Evolutionary conservation across 1,284 basidiomycete species (phyloP).

Genomic region (Lentinus polychrous): DNA sequence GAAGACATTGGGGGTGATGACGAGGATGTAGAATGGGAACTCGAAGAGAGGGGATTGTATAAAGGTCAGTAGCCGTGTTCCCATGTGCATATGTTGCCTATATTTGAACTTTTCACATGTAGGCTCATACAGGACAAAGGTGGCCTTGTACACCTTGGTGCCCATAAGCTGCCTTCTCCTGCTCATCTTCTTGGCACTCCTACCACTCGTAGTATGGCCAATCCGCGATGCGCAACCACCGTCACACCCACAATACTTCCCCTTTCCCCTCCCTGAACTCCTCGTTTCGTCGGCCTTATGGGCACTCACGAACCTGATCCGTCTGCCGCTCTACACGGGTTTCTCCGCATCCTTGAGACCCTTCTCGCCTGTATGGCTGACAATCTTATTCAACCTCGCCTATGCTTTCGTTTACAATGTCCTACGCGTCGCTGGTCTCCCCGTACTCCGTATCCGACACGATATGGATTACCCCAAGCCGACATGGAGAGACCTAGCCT

Average conservation of each 20-base stretch:
- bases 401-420: slow-evolving; percentile 44
- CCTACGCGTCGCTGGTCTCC: slow-evolving; percentile 49
- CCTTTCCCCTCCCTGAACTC: slow-evolving; percentile 54
- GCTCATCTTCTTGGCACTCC: slow-evolving; percentile 40
- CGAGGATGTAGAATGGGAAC: slow-evolving; percentile 18
- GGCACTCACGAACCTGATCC: slow-evolving; percentile 50
- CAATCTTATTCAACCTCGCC: slow-evolving; percentile 40
- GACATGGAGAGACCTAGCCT: slow-evolving; percentile 51
- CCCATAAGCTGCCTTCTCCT: slow-evolving; percentile 44
- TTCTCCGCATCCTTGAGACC: slow-evolving; percentile 19
- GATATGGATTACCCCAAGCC: slow-evolving; percentile 36
- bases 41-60: slow-evolving; percentile 4
- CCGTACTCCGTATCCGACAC: slow-evolving; percentile 44
- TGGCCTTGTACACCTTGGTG: slow-evolving; percentile 49
- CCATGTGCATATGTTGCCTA: not conserved
- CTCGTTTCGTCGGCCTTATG: slow-evolving; percentile 53
- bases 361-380: slow-evolving; percentile 27
- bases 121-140: slow-evolving; percentile 56
- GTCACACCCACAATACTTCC: slow-evolving; percentile 40
- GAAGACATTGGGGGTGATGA: slow-evolving; percentile 35
- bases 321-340: slow-evolving; percentile 40
- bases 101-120: not conserved
- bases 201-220: slow-evolving; percentile 43
- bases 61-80: not conserved
- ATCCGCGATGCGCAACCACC: slow-evolving; percentile 24